Base-by-base conservation (phyloP, 345 rosid species). In the Rhizophora mangle region DNA sequence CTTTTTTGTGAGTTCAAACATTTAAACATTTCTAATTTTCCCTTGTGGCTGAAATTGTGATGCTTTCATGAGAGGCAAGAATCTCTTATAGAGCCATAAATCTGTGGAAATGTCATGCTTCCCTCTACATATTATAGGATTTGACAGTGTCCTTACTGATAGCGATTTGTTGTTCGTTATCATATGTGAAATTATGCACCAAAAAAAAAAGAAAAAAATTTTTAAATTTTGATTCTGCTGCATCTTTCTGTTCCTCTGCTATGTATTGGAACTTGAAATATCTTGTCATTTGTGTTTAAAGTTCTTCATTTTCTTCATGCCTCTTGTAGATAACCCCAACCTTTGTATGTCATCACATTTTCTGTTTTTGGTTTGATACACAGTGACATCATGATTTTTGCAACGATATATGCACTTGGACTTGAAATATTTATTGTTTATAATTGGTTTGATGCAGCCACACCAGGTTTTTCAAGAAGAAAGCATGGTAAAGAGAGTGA, bases 381-480 rank as follows among this genome's bases (percentile, higher is more conserved):
- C 21, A 18, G 39, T 65, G 30, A 18, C 31, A 57, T 60, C 46
- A 11, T 73, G 36, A 57, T 39, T 39, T 39, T 39, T 39, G 47
- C 47, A 39, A 39, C 16, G 2, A 3, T 11, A 11, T 39, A 39
- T 39, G 47, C 16, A 39, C 4, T 39, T 11, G 0, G 3, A 37
- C 46, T 37, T 37, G 46, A 37, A 9, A 9, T 13, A 37, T 37
- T 37, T 37, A 8, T 37, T 67, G 71, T 60, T 31, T 54, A 18
- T 73, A 54, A 55, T 59, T 24, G 65, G 31, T 72, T 47, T 70
- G 21, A n/a, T 49, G 58, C 74, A 65, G 79, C 74, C 59, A 62
- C 43, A 70, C 73, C 87, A 81, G 80, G 73, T 74, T 58, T 57
- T 59, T 76, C 72, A 80, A 73, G 83, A 73, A 19, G 68, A 69